Conservation (phyloP, 2,329 filamentous ascomycete genomes). For the Fusarium foetens region DNA sequence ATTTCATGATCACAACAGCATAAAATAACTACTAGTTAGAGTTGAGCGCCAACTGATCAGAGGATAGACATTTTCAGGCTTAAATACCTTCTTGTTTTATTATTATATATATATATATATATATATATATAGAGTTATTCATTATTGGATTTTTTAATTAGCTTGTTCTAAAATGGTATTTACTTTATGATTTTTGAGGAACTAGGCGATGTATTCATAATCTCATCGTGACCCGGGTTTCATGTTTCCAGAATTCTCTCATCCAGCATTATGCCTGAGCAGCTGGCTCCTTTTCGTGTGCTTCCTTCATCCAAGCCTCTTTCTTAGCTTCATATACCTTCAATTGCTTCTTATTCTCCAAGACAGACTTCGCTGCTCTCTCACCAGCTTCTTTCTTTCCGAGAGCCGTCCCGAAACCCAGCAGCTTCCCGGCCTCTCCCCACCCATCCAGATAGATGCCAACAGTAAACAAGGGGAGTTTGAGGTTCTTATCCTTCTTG, state of each 20-base stretch:
- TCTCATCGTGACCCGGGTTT: background rate
- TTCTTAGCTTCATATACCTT: slow-evolving; percentile 61
- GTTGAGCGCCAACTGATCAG: background rate
- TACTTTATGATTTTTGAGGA: background rate
- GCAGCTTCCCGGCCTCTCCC: slow-evolving; percentile 69
- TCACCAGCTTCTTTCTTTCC: slow-evolving; percentile 76
- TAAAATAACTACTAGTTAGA: background rate
- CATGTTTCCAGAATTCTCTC: background rate
- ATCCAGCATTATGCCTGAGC: background rate
- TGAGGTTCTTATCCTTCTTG: slow-evolving; percentile 63
- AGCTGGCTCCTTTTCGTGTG: slow-evolving; percentile 12
- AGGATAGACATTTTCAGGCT: background rate
- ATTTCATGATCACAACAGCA: background rate
- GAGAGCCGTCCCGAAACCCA: slow-evolving; percentile 72
- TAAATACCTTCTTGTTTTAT: background rate
- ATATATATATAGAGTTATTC: background rate
- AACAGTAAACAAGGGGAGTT: slow-evolving; percentile 69
- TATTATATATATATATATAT: no score
- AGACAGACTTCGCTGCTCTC: slow-evolving; percentile 71
- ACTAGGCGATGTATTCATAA: background rate
- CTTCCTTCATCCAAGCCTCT: slow-evolving; percentile 52
- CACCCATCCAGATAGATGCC: slow-evolving; percentile 74
- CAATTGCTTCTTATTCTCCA: slow-evolving; percentile 74
- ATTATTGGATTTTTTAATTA: background rate
- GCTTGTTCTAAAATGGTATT: background rate